A percentile compares a stretch with the other conserved stretches of the same genome.
Conservation (phyloP, 2,329 filamentous ascomycete species). For the Rutstroemia sp. region DNA sequence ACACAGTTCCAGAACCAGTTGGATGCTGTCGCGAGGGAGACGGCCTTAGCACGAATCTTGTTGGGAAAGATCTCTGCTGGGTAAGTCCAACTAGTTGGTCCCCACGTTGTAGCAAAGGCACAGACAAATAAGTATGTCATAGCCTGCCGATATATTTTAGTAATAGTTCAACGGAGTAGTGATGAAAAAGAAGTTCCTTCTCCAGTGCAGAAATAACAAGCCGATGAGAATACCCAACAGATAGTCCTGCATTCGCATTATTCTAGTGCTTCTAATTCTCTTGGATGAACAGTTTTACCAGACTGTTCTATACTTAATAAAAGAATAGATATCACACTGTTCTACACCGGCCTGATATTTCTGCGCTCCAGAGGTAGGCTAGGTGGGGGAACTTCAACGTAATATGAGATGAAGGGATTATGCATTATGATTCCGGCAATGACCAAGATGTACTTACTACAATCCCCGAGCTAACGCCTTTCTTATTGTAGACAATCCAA, state of each 20-base stretch:
- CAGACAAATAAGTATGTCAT: slow-evolving; percentile 69
- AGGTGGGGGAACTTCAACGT: too few species aligned
- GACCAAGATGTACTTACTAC: slow-evolving; percentile 37
- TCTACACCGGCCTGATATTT: too few species aligned
- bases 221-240: too few species aligned
- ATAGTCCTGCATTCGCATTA: too few species aligned
- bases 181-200: background rate
- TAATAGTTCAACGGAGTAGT: background rate
- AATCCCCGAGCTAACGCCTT: slow-evolving; percentile 51
- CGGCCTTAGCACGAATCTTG: slow-evolving; percentile 64
- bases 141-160: background rate
- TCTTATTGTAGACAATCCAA: slow-evolving; percentile 48
- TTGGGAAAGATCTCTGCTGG: slow-evolving; percentile 63
- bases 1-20: slow-evolving; percentile 74
- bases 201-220: too few species aligned
- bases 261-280: too few species aligned
- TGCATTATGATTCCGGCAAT: too few species aligned
- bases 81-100: slow-evolving; percentile 42
- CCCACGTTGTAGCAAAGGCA: slow-evolving; percentile 57
- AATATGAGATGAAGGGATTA: too few species aligned
- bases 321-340: too few species aligned
- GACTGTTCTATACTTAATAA: too few species aligned
- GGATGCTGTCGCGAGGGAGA: slow-evolving; percentile 65
- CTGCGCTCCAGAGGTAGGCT: too few species aligned
- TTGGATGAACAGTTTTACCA: too few species aligned